Evolutionary conservation across 805 yeast genomes (phyloP).

Genomic region (Debaryomyces castellii): DNA sequence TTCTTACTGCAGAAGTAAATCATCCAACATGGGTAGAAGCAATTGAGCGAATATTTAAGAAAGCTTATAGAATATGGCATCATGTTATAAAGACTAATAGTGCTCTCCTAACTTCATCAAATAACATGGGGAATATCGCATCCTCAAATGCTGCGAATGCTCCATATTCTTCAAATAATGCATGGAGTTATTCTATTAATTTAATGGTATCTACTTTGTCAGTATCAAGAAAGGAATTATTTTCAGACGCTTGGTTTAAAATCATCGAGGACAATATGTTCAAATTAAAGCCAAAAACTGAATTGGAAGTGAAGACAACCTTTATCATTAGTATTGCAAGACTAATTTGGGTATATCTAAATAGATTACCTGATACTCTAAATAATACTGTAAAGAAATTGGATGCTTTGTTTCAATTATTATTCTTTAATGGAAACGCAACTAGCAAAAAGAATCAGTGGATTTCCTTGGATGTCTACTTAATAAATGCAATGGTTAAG

Average conservation of each 20-base stretch:
- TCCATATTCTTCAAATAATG: constrained; percentile 13
- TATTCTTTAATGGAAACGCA: constrained; percentile 46
- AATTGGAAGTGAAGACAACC: constrained; percentile 49
- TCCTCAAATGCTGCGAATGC: background rate
- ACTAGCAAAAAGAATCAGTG: constrained; percentile 66
- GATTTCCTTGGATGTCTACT: constrained; percentile 61
- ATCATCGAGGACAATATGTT: constrained; percentile 62
- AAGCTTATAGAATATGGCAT: constrained; percentile 46
- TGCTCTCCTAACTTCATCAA: background rate
- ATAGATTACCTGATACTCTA: constrained; percentile 82
- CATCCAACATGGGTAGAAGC: constrained; percentile 95
- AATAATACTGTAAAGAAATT: constrained; percentile 82
- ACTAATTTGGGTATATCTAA: constrained; percentile 85
- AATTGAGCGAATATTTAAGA: constrained; percentile 57
- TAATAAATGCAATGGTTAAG: constrained; percentile 68
- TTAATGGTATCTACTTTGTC: constrained; percentile 72
- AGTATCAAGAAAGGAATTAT: constrained; percentile 77
- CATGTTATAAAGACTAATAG: constrained; percentile 23
- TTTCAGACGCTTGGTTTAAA: constrained; percentile 68
- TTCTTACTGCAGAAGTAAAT: constrained; percentile 89
- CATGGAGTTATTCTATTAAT: constrained; percentile 70
- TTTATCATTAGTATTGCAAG: constrained; percentile 68
- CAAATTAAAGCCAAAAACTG: constrained; percentile 63
- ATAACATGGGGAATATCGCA: background rate
- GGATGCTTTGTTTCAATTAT: constrained; percentile 57